phyloP scores from a whole-genome alignment of 257 asterid genomes.

The Solanum ossicruentum region DNA sequence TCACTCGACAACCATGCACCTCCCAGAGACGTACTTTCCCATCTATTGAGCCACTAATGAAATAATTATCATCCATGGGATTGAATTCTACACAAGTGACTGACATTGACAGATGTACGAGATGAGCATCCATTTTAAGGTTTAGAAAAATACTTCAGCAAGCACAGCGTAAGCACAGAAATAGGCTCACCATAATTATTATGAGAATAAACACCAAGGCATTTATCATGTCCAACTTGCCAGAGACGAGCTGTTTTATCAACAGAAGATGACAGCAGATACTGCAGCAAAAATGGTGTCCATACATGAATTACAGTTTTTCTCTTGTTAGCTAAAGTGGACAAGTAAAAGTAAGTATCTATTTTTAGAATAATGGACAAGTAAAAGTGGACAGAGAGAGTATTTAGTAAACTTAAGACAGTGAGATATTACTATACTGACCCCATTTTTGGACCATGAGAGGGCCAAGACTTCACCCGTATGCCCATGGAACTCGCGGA shows the following conservation, averaged over 20 bases:
- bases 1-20: conserved; percentile 47
- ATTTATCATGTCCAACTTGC: conserved; percentile 41
- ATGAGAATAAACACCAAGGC: conserved; percentile 46
- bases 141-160: neutral
- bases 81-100: conserved; percentile 83
- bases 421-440: conserved; percentile 18
- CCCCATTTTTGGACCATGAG: conserved; percentile 87
- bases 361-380: neutral
- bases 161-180: neutral
- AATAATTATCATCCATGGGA: conserved; percentile 64
- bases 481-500: conserved; percentile 75
- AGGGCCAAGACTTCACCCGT: conserved; percentile 67
- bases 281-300: conserved; percentile 18
- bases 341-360: neutral
- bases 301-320: neutral
- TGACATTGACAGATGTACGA: neutral
- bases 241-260: conserved; percentile 63
- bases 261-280: conserved; percentile 48
- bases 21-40: conserved; percentile 84
- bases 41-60: conserved; percentile 86
- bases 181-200: conserved; percentile 39
- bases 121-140: neutral
- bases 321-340: neutral
- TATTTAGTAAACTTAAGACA: neutral
- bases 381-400: neutral